phyloP scores from a whole-genome alignment of 2,329 filamentous ascomycete species.

The Tolypocladium nubicola region DNA sequence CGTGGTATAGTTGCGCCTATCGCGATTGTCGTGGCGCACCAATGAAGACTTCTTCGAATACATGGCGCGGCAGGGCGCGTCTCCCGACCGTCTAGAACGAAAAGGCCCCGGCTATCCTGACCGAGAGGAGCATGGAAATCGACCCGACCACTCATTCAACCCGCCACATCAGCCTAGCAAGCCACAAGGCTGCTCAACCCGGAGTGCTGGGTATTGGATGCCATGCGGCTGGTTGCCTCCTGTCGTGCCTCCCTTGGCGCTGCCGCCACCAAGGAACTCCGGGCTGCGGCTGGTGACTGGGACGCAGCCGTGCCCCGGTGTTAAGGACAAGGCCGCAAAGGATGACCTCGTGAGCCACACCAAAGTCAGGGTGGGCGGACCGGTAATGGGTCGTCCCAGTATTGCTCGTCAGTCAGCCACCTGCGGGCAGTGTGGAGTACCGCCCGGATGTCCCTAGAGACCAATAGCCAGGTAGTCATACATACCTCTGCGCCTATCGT shows the following conservation, averaged over 20 bases:
- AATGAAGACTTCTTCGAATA: not conserved
- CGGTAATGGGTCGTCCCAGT: not conserved
- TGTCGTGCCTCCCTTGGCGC: not conserved
- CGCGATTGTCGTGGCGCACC: not conserved
- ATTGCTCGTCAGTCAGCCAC: not conserved
- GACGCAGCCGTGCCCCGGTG: not conserved
- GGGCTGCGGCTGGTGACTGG: not conserved
- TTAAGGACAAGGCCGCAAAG: not conserved
- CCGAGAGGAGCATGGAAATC: too few relatives aligned
- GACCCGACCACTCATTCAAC: too few relatives aligned
- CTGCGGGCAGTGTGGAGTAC: not conserved
- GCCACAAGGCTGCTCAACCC: not conserved
- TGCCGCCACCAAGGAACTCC: not conserved
- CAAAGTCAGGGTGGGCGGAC: not conserved
- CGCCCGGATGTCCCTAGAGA: not conserved
- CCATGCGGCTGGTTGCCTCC: not conserved
- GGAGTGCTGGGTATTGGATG: not conserved
- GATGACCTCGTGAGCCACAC: not conserved
- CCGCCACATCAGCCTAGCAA: not conserved
- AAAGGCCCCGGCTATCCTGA: too few relatives aligned
- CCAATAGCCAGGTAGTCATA: not conserved
- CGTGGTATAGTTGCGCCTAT: not conserved
- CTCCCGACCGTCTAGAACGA: not conserved
- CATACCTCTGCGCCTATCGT: not conserved
- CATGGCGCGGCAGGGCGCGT: not conserved